Evolutionary conservation across 164 flowering plant genomes (phyloP).

Genomic region (Vitis rupestris): DNA sequence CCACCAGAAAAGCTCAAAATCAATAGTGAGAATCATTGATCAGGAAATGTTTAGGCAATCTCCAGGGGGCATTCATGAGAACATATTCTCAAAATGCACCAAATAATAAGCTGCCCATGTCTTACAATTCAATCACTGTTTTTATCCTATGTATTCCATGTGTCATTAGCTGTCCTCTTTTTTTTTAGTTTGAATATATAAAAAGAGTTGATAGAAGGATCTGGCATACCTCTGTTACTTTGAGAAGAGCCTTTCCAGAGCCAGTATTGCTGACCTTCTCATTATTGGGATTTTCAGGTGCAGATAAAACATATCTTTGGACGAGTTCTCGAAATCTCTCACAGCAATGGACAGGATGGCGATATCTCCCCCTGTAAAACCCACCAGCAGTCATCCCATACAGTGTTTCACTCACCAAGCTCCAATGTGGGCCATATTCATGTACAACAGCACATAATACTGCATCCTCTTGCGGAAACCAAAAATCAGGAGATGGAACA

Average conservation of each 20-base stretch:
- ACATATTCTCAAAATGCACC: no score
- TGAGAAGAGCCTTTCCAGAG: constrained; percentile 83
- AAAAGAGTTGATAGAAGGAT: neutral
- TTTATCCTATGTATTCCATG: no score
- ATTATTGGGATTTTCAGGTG: constrained; percentile 52
- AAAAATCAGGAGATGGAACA: constrained; percentile 72
- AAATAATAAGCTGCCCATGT: no score
- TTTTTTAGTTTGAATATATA: neutral
- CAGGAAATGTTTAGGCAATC: no score
- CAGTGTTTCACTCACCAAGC: constrained; percentile 76
- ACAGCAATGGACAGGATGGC: constrained; percentile 90
- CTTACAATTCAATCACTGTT: no score
- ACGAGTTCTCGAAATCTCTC: constrained; percentile 90
- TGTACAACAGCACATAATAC: constrained; percentile 88
- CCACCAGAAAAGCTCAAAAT: no score
- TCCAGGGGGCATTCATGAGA: no score
- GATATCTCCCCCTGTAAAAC: constrained; percentile 78
- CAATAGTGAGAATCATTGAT: no score
- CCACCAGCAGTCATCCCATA: constrained; percentile 94
- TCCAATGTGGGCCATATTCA: constrained; percentile 92
- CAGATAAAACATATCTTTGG: constrained; percentile 58
- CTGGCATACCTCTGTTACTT: constrained; percentile 82
- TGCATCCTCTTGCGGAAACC: constrained; percentile 93
- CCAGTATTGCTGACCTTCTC: constrained; percentile 56
- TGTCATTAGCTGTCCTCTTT: no score